These are phyloP conservation scores for Mortierella sp. DNA, from an alignment of 371 early-diverging fungal species.

Conservation along the genomic window DNA sequence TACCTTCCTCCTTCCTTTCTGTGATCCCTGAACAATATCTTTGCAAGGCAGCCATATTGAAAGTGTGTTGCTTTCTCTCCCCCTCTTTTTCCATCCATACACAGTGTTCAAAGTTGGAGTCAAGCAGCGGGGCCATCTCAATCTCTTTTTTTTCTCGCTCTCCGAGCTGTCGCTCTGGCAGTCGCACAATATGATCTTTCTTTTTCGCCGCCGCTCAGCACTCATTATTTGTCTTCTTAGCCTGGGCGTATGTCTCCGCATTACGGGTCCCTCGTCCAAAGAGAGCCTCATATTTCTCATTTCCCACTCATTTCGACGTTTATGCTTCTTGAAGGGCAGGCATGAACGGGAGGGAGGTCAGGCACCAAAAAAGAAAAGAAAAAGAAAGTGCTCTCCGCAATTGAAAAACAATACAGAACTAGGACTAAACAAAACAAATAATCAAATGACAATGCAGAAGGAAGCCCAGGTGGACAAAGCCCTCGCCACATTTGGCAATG, in stretches of 20 bases:
- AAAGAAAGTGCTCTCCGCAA: not conserved
- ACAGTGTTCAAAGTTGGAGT: too few relatives aligned
- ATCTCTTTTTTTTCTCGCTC: too few relatives aligned
- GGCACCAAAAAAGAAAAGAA: not conserved
- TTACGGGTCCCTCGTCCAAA: not conserved
- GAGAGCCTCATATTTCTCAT: not conserved
- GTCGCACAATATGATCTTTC: too few relatives aligned
- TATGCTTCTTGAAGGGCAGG: not conserved
- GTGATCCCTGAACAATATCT: not conserved
- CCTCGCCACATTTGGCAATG: not conserved
- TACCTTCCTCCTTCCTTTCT: not conserved
- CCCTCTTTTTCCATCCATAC: too few relatives aligned
- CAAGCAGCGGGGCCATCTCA: too few relatives aligned
- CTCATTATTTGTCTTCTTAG: not conserved
- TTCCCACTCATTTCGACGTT: not conserved
- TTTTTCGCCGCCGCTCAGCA: not conserved
- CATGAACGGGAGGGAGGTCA: not conserved
- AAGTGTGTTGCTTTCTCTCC: too few relatives aligned
- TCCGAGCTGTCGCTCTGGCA: too few relatives aligned
- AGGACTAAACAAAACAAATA: not conserved
- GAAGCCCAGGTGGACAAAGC: not conserved
- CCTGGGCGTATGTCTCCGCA: not conserved
- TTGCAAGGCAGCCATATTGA: too few relatives aligned
- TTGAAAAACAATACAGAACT: not conserved
- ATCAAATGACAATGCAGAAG: not conserved